These are phyloP conservation scores for Orbilia quercus DNA, from an alignment of 2,329 filamentous ascomycete species.

Conservation along the genomic window DNA sequence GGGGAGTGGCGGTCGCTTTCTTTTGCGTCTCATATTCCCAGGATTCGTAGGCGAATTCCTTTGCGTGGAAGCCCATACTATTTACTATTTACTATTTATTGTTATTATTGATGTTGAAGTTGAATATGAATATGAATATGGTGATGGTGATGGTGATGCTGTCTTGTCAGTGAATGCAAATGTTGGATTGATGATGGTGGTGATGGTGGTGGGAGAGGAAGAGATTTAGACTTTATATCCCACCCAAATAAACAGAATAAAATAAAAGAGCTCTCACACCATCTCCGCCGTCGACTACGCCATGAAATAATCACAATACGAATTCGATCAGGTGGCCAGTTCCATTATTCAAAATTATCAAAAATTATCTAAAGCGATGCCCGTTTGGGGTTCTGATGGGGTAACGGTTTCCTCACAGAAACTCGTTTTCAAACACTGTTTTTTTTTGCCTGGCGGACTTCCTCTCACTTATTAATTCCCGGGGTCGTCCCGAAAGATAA, in stretches of 20 bases:
- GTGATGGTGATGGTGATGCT: slow-evolving; percentile 7
- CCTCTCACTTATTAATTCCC: too few species aligned
- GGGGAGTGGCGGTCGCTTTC: slow-evolving; percentile 22
- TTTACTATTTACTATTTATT: too few species aligned
- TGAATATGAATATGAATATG: too few species aligned
- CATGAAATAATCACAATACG: background rate
- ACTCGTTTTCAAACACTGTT: background rate
- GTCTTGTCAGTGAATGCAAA: too few species aligned
- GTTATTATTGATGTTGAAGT: too few species aligned
- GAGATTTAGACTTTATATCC: slow-evolving; percentile 24
- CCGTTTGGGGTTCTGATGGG: slow-evolving; percentile 48
- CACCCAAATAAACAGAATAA: too few species aligned
- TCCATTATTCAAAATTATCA: too few species aligned
- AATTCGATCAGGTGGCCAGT: slow-evolving; percentile 14
- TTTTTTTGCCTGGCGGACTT: too few species aligned
- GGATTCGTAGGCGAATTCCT: slow-evolving; percentile 48
- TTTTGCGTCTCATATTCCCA: slow-evolving; percentile 51
- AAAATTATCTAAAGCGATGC: slow-evolving; percentile 54
- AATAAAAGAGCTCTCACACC: too few species aligned
- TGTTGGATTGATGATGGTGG: background rate
- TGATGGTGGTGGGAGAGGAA: background rate
- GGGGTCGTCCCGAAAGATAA: slow-evolving; percentile 27
- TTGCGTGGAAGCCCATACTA: slow-evolving; percentile 54
- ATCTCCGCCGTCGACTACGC: slow-evolving; percentile 17
- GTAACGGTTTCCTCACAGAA: slow-evolving; percentile 53